Conservation (phyloP, 176 grass and related monocot species). For the Hordeum marinum region DNA sequence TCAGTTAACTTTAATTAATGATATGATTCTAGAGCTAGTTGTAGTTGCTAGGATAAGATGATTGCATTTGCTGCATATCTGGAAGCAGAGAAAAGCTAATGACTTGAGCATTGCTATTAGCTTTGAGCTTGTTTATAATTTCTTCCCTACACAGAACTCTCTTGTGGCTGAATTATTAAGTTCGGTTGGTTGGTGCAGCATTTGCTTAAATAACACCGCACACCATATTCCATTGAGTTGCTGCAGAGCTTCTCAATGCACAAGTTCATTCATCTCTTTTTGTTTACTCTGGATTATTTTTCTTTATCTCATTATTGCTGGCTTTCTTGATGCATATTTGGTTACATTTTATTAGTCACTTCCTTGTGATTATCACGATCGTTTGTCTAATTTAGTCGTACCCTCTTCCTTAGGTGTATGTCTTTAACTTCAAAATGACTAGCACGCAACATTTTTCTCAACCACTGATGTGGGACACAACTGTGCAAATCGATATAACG, state of each 20-base stretch:
- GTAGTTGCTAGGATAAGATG: constrained; percentile 17
- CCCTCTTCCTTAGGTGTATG: neutral
- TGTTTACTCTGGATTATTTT: neutral
- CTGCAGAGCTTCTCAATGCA: constrained; percentile 6
- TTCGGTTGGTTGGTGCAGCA: constrained; percentile 23
- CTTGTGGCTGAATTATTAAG: constrained; percentile 34
- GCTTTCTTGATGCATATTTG: neutral
- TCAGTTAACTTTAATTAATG: neutral
- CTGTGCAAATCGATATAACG: neutral
- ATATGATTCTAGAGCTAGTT: constrained; percentile 8
- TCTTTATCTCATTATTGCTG: neutral
- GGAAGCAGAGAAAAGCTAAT: constrained; percentile 21
- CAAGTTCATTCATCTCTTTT: neutral
- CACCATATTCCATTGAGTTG: constrained; percentile 19
- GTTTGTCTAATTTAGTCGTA: neutral
- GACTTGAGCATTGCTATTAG: constrained; percentile 17
- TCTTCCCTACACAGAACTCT: constrained; percentile 14
- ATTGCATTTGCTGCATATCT: constrained; percentile 22
- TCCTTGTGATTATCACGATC: neutral
- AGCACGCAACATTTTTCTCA: neutral
- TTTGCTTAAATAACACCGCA: constrained; percentile 48
- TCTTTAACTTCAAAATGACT: neutral
- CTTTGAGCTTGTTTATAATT: constrained; percentile 12
- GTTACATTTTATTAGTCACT: neutral
- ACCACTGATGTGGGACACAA: too few species aligned